phyloP scores from a whole-genome alignment of 176 grass and related monocot species.

The Hsuehochloa calcarea region DNA sequence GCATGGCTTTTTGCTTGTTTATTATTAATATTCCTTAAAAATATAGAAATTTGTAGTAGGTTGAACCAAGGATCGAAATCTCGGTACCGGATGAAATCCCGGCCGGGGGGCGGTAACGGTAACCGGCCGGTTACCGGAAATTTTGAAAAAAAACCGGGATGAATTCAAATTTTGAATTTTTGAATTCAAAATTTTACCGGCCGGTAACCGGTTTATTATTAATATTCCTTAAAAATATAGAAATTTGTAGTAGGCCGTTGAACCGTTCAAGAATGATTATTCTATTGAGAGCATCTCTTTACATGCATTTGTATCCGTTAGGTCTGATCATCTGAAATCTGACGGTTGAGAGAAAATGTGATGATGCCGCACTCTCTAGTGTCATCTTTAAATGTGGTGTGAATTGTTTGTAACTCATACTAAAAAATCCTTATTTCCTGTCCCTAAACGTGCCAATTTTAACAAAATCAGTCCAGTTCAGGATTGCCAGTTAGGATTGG shows the following conservation, averaged over 20 bases:
- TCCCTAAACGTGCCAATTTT: conserved; percentile 8
- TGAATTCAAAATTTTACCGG: too few relatives aligned
- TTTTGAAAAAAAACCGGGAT: too few relatives aligned
- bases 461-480: conserved; percentile 17
- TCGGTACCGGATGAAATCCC: too few relatives aligned
- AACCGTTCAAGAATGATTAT: background rate
- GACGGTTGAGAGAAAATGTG: background rate
- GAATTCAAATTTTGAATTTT: too few relatives aligned
- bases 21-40: background rate
- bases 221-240: too few relatives aligned
- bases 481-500: too few relatives aligned
- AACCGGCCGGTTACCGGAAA: too few relatives aligned
- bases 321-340: background rate
- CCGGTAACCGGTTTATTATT: too few relatives aligned
- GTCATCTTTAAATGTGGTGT: background rate
- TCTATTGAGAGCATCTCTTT: background rate
- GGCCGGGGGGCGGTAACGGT: too few relatives aligned
- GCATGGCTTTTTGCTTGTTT: background rate
- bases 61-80: too few relatives aligned
- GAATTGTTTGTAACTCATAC: background rate
- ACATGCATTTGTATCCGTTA: background rate
- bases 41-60: background rate
- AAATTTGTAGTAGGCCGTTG: too few relatives aligned
- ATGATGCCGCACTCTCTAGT: background rate
- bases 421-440: background rate